phyloP scores from a whole-genome alignment of 306 rosid species.

The Dryas drummondii region DNA sequence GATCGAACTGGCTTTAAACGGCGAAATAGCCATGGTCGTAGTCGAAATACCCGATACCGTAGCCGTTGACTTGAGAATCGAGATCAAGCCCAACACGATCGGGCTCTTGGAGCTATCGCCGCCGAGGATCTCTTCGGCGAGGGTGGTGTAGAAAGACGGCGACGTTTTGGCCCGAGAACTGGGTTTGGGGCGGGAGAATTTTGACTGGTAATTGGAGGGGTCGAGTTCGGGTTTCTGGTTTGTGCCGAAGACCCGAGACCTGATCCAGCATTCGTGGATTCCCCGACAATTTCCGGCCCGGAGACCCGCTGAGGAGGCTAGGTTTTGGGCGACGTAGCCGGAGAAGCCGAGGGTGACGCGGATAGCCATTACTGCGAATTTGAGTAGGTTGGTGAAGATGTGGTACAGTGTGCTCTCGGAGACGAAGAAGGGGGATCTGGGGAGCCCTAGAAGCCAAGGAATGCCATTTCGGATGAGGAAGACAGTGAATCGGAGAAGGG shows the following conservation, averaged over 20 bases:
- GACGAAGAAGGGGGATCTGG: conserved; percentile 15
- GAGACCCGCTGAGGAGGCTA: conserved; percentile 62
- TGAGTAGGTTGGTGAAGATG: conserved; percentile 26
- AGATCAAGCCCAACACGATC: conserved; percentile 59
- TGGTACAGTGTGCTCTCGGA: conserved; percentile 44
- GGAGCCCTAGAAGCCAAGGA: conserved; percentile 42
- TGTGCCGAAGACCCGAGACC: conserved; percentile 52
- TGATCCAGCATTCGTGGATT: conserved; percentile 65
- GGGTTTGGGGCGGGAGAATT: conserved; percentile 22
- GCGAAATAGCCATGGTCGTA: conserved; percentile 48
- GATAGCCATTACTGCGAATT: conserved; percentile 60
- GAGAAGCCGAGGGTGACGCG: conserved; percentile 74
- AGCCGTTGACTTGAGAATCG: conserved; percentile 76
- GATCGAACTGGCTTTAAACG: conserved; percentile 54
- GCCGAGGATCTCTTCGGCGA: conserved; percentile 65
- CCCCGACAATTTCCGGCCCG: conserved; percentile 54
- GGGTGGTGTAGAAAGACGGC: conserved; percentile 33
- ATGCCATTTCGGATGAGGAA: conserved; percentile 37
- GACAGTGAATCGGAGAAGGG: conserved; percentile 27
- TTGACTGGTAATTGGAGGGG: conserved; percentile 39
- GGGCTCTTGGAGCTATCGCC: conserved; percentile 51
- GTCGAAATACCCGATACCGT: conserved; percentile 40
- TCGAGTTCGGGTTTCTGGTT: conserved; percentile 52
- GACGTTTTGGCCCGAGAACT: conserved; percentile 33
- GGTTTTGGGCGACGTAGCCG: conserved; percentile 77